Conservation (phyloP, 129 eudicot genomes). For the Artemisia annua region DNA sequence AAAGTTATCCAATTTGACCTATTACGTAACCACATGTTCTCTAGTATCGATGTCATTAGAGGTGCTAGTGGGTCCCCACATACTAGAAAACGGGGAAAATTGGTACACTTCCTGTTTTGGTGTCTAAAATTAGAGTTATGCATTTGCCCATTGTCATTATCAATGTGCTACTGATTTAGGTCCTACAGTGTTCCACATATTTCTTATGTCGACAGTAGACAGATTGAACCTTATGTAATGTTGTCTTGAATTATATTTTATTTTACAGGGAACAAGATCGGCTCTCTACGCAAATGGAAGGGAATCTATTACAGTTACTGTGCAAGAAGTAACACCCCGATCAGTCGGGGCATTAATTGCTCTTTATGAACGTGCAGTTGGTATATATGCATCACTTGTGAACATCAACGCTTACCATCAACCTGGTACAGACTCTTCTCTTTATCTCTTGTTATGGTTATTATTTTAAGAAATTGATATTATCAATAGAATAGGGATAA, state of each 20-base stretch:
- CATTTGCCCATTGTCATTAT: background rate
- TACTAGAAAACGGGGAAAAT: background rate
- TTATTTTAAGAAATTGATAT: background rate
- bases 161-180: background rate
- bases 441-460: slow-evolving; percentile 6
- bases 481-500: background rate
- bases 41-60: too few species aligned
- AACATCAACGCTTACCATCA: slow-evolving; percentile 96
- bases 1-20: too few species aligned
- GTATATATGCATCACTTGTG: slow-evolving; percentile 90
- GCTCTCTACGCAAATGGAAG: slow-evolving; percentile 87
- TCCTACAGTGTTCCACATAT: background rate
- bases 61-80: background rate
- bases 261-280: slow-evolving; percentile 86
- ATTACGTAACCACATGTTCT: too few species aligned
- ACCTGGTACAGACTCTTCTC: slow-evolving; percentile 60
- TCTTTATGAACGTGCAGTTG: slow-evolving; percentile 96
- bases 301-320: slow-evolving; percentile 91
- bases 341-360: slow-evolving; percentile 94
- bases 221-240: background rate
- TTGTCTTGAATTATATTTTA: background rate
- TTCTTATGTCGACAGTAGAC: background rate
- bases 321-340: slow-evolving; percentile 90
- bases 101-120: background rate
- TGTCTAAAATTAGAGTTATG: background rate